Conservation (phyloP, 805 yeast genomes). For the Spathaspora sp. region DNA sequence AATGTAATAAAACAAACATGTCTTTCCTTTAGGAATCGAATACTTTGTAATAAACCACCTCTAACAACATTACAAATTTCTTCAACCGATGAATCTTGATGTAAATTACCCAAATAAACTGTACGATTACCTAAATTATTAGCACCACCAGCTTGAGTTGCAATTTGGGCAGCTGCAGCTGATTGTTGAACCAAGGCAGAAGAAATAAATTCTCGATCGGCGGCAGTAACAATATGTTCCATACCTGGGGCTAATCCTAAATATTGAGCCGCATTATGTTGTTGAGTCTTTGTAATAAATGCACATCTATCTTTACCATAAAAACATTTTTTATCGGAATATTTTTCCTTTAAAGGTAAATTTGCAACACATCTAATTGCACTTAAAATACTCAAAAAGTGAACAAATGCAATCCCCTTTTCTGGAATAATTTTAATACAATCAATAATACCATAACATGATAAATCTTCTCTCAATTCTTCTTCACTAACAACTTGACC, state of each 20-base stretch:
- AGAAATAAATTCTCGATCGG: constrained; percentile 61
- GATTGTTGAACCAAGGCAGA: constrained; percentile 86
- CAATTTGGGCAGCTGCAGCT: constrained; percentile 97
- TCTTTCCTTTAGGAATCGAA: constrained; percentile 75
- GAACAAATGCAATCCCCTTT: constrained; percentile 87
- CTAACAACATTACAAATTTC: constrained; percentile 95
- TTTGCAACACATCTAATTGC: constrained; percentile 85
- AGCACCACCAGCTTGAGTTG: constrained; percentile 91
- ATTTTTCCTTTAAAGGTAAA: constrained; percentile 63
- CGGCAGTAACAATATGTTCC: constrained; percentile 73
- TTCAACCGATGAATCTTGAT: constrained; percentile 82
- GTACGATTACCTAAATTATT: constrained; percentile 91
- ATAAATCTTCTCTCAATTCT: constrained; percentile 63
- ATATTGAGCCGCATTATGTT: constrained; percentile 94
- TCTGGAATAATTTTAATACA: constrained; percentile 74
- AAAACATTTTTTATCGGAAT: constrained; percentile 73
- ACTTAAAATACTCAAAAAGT: constrained; percentile 77
- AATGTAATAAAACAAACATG: constrained; percentile 94
- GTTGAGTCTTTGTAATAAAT: constrained; percentile 90
- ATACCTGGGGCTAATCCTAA: constrained; percentile 86
- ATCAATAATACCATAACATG: constrained; percentile 79
- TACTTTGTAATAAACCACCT: constrained; percentile 87
- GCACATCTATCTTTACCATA: constrained; percentile 96
- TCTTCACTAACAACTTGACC: constrained; percentile 53
- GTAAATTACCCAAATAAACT: constrained; percentile 85